Evolutionary conservation across 306 rosid genomes (phyloP).

Genomic region (Myrica gale): DNA sequence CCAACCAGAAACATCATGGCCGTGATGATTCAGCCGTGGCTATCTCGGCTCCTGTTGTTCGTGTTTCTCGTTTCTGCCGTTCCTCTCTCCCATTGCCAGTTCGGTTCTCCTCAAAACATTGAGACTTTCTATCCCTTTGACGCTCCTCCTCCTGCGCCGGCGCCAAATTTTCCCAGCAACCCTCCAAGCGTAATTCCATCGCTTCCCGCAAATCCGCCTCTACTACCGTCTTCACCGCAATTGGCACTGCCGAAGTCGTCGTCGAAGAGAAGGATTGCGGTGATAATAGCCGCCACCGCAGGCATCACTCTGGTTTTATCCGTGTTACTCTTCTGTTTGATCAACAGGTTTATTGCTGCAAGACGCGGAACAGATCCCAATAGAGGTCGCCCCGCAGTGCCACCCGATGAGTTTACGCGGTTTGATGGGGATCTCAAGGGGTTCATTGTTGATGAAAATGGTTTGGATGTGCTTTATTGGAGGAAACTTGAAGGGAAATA

Average conservation of each 20-base stretch:
- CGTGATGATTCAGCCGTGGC: slow-evolving; percentile 34
- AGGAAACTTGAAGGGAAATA: slow-evolving; percentile 56
- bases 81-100: slow-evolving; percentile 37
- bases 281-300: slow-evolving; percentile 65
- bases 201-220: slow-evolving; percentile 22
- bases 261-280: slow-evolving; percentile 41
- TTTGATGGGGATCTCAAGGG: slow-evolving; percentile 58
- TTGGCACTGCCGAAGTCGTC: slow-evolving; percentile 31
- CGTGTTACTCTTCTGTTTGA: slow-evolving; percentile 47
- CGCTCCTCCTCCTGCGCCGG: slow-evolving; percentile 28
- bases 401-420: slow-evolving; percentile 36
- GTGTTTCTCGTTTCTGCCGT: slow-evolving; percentile 20
- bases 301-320: slow-evolving; percentile 55
- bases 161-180: not conserved
- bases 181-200: slow-evolving; percentile 8
- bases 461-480: slow-evolving; percentile 93
- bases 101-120: slow-evolving; percentile 51
- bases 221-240: not conserved
- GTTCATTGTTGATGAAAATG: slow-evolving; percentile 79
- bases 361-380: slow-evolving; percentile 26
- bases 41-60: slow-evolving; percentile 24
- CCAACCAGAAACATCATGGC: slow-evolving; percentile 39
- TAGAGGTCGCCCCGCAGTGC: slow-evolving; percentile 35
- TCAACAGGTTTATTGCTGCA: slow-evolving; percentile 30
- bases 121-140: slow-evolving; percentile 59